A percentile compares a stretch with the other conserved stretches of the same genome.
Conservation (phyloP, 2,329 filamentous ascomycete genomes). For the Microsporum ferrugineum region DNA sequence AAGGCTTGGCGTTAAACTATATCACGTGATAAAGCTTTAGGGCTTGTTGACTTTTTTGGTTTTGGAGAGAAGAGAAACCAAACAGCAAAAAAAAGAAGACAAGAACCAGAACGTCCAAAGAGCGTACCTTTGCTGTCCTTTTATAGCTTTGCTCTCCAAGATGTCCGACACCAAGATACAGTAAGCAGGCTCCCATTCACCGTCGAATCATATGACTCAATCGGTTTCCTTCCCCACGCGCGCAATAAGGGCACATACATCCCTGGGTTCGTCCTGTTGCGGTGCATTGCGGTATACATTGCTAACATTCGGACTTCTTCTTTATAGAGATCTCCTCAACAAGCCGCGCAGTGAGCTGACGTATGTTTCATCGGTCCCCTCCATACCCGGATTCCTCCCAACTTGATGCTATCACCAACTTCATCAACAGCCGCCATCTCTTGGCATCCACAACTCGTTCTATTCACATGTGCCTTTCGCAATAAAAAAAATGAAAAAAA, state of each 20-base stretch:
- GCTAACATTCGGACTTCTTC: slow-evolving; percentile 6
- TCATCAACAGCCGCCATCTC: background rate
- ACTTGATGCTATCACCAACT: slow-evolving; percentile 9
- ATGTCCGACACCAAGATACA: slow-evolving; percentile 64
- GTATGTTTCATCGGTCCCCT: slow-evolving; percentile 43
- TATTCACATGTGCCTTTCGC: slow-evolving; percentile 2
- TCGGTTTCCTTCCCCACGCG: background rate
- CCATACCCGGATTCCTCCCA: background rate
- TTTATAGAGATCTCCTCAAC: slow-evolving; percentile 65
- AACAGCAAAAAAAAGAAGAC: background rate
- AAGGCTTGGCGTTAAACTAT: background rate
- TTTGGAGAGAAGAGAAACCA: background rate
- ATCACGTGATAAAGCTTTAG: background rate
- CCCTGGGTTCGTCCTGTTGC: background rate
- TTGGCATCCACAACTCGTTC: slow-evolving; percentile 14
- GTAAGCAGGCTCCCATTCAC: slow-evolving; percentile 36
- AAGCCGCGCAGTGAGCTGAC: slow-evolving; percentile 87
- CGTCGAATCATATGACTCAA: slow-evolving; percentile 16
- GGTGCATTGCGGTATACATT: background rate
- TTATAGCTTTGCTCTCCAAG: slow-evolving; percentile 23
- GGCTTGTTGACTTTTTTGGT: background rate
- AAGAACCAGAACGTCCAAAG: background rate
- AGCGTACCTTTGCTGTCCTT: slow-evolving; percentile 15
- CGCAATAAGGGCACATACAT: too few relatives aligned
- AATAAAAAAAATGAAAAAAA: too few relatives aligned